Evolutionary conservation across 208 protist genomes (phyloP).

Genomic region (Trypanosoma boissoni): DNA sequence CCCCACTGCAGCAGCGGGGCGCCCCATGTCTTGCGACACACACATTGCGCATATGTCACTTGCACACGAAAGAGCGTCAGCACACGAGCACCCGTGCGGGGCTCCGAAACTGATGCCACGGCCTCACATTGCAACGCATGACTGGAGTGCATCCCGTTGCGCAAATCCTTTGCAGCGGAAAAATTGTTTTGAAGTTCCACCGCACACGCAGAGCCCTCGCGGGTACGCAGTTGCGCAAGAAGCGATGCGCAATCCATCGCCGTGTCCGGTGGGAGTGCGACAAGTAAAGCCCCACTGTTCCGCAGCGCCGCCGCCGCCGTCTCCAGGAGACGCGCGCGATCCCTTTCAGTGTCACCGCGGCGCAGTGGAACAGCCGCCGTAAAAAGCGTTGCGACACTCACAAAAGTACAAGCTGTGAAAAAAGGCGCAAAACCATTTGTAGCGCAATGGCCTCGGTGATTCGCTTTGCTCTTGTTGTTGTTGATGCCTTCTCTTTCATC

Average conservation of each 20-base stretch:
- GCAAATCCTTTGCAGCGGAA: too few species aligned
- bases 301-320: background rate
- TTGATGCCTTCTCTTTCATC: too few species aligned
- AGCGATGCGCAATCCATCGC: too few species aligned
- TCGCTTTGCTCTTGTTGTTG: too few species aligned
- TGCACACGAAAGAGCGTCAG: constrained; percentile 9
- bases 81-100: too few species aligned
- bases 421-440: background rate
- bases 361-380: background rate
- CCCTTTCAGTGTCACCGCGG: background rate
- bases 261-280: background rate
- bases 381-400: background rate
- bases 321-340: background rate
- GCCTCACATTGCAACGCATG: too few species aligned
- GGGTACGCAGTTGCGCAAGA: too few species aligned
- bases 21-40: constrained; percentile 16
- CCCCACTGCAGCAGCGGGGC: constrained; percentile 13
- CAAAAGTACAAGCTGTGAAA: background rate
- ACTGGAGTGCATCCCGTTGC: too few species aligned
- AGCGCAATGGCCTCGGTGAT: too few species aligned
- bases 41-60: background rate
- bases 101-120: too few species aligned
- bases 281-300: background rate
- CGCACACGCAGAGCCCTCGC: too few species aligned
- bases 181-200: too few species aligned